These are phyloP conservation scores for Pelagomonas calceolata DNA, from an alignment of 108 stramenopile genomes.

Conservation along the genomic window DNA sequence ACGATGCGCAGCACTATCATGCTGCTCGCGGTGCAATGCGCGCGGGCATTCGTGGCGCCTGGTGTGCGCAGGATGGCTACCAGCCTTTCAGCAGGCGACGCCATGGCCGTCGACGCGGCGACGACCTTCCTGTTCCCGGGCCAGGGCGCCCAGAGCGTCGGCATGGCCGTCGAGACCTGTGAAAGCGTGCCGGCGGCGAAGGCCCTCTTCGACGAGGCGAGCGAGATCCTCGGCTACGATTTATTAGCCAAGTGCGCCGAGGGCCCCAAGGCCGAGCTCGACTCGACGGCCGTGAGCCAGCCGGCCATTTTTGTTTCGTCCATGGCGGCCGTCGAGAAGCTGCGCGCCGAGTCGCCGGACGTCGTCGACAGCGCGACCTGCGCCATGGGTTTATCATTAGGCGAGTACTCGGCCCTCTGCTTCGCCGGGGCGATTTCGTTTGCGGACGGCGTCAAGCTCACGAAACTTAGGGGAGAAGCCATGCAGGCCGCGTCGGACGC, in stretches of 20 bases:
- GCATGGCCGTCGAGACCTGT: slow-evolving; percentile 68
- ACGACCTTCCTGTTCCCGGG: slow-evolving; percentile 89
- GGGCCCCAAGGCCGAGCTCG: slow-evolving; percentile 85
- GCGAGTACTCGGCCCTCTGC: slow-evolving; percentile 94
- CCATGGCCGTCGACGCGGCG: slow-evolving; percentile 24
- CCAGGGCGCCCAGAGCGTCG: slow-evolving; percentile 80
- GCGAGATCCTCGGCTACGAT: slow-evolving; percentile 88
- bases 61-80: too few species aligned
- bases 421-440: slow-evolving; percentile 90
- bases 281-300: slow-evolving; percentile 89
- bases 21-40: too few species aligned
- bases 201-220: slow-evolving; percentile 86
- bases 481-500: slow-evolving; percentile 95
- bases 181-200: slow-evolving; percentile 80
- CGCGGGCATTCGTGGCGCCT: too few species aligned
- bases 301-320: slow-evolving; percentile 95
- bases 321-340: slow-evolving; percentile 94
- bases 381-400: slow-evolving; percentile 85
- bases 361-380: slow-evolving; percentile 81
- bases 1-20: too few species aligned
- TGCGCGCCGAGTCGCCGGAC: slow-evolving; percentile 71
- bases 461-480: slow-evolving; percentile 89
- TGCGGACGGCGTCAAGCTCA: slow-evolving; percentile 92
- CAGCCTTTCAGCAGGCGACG: slow-evolving; percentile 20
- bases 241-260: slow-evolving; percentile 73